Conservation (phyloP, 805 yeast genomes). For the Maudiozyma serrabonitensis region DNA sequence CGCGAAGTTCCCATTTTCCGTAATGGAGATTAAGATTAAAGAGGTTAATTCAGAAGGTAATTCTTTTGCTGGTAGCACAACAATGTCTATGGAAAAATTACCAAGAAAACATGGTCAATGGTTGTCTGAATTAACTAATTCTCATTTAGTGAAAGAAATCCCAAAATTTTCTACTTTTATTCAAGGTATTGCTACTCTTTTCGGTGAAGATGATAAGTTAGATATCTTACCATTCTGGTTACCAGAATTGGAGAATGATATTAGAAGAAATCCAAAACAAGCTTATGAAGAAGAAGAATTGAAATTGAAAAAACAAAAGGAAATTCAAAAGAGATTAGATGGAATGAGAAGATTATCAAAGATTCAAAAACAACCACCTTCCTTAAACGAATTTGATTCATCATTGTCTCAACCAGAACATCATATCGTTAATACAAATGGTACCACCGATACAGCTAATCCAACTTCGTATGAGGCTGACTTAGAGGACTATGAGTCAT, state of each 20-base stretch:
- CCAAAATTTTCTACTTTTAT: constrained; percentile 89
- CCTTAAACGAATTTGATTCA: background rate
- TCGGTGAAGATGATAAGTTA: constrained; percentile 72
- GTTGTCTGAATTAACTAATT: constrained; percentile 77
- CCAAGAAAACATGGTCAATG: constrained; percentile 52
- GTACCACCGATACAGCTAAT: background rate
- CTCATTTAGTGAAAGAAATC: constrained; percentile 83
- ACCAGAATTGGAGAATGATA: constrained; percentile 76
- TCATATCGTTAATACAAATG: background rate
- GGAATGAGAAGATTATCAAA: constrained; percentile 30
- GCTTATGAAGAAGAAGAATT: constrained; percentile 59
- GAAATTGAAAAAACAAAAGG: constrained; percentile 40
- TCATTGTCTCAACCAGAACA: background rate
- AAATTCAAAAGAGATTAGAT: constrained; percentile 27
- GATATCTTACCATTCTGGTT: constrained; percentile 93
- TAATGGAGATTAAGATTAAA: constrained; percentile 75
- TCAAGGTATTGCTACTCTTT: constrained; percentile 85
- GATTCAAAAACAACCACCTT: constrained; percentile 5
- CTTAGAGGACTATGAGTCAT: constrained; percentile 50
- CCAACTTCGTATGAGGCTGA: constrained; percentile 31
- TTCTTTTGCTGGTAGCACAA: constrained; percentile 19
- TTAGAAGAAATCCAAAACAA: constrained; percentile 67
- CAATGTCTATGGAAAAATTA: constrained; percentile 23
- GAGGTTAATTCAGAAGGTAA: constrained; percentile 26
- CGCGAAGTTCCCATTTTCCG: constrained; percentile 73